Evolutionary conservation across 23 red algal species (phyloP), one percentile per base, ranked within the genome.

Genomic region (Chondrus crispus): DNA sequence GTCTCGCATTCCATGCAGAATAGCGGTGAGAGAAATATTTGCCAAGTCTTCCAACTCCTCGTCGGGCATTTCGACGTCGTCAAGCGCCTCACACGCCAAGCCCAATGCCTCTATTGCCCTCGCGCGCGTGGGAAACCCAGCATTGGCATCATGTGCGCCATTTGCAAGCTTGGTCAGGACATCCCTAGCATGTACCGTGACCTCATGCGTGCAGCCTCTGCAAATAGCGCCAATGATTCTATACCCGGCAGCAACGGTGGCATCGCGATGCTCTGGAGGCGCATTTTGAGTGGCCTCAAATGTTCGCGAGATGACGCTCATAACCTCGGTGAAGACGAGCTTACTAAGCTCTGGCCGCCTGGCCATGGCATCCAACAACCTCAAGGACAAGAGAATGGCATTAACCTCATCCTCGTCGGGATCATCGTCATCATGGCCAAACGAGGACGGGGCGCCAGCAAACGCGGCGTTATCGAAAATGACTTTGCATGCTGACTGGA

Each of bases 81-180:
- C 71, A 26, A 77, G 20, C 9, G 71, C 37, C 19, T 77, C 71
- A 20, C 71, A 77, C 19, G 44, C 71, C 9, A 46, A 38, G 7
- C 71, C 71, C 71, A 77, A 44, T 16, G 71, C 71, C 44, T 77
- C 71, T 39, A 77, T 26, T 13, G 71, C 71, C 13, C 71, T 42
- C 19, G 71, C 71, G n/a, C 71, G 26, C 29, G 71, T 77, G 32
- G 71, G 26, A 20, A 39, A 77, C 37, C 26, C 71, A 11, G 13
- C 38, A 14, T 22, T 77, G 9, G 8, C 44, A 48, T 77, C 71
- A 24, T 39, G 0, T 39, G 71, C 71, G 29, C 71, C 71, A 46
- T 42, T 24, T 13, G 43, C 71, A 10, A 77, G 22, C 44, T 38
- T 77, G 9, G 26, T 42, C 37, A 77, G 29, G 28, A 77, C 12